Conservation (phyloP, 257 asterid genomes). For the Asclepias syriaca region DNA sequence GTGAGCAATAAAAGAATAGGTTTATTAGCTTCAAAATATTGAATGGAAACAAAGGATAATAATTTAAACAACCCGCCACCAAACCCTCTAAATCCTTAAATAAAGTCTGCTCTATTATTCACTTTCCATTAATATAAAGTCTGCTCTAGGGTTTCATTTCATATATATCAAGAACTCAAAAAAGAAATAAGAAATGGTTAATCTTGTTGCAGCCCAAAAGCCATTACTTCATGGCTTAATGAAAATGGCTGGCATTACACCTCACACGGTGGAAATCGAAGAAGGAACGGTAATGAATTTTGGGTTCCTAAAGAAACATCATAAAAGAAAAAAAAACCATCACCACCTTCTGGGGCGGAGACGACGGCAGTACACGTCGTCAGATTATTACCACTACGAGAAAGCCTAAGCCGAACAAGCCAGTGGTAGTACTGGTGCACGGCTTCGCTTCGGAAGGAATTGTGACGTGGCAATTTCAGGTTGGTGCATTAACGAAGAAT, state of each 20-base stretch:
- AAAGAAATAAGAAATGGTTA: conserved; percentile 44
- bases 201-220: conserved; percentile 63
- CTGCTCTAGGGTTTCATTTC: background rate
- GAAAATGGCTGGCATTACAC: conserved; percentile 65
- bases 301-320: conserved; percentile 69
- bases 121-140: background rate
- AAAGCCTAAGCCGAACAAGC: conserved; percentile 38
- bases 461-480: conserved; percentile 84
- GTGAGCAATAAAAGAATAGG: no score
- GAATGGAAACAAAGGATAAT: conserved; percentile 23
- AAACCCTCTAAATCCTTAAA: conserved; percentile 18
- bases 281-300: conserved; percentile 52
- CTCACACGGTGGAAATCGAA: conserved; percentile 45
- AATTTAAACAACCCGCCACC: conserved; percentile 35
- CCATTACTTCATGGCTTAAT: conserved; percentile 52
- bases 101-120: background rate
- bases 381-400: conserved; percentile 1
- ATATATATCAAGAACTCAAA: background rate
- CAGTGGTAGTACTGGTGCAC: conserved; percentile 64
- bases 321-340: conserved; percentile 17
- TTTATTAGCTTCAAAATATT: background rate
- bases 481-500: conserved; percentile 56
- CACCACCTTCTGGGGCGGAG: background rate
- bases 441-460: conserved; percentile 83
- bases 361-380: background rate